phyloP scores from a whole-genome alignment of 2,329 filamentous ascomycete genomes.

The Ciborinia camelliae region DNA sequence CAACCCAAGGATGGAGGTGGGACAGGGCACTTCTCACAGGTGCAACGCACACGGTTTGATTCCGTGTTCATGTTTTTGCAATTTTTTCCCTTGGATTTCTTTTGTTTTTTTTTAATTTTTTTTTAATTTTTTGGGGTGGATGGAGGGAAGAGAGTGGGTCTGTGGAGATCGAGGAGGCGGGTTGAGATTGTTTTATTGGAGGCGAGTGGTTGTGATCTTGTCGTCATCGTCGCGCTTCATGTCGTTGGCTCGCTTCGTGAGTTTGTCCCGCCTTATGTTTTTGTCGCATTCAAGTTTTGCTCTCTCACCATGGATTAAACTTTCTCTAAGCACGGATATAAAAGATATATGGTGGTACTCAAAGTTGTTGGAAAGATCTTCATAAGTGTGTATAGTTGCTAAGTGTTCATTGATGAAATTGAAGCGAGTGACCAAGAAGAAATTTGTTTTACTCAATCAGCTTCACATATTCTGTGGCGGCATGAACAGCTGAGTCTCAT shows the following conservation, averaged over 20 bases:
- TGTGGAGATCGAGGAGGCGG: conserved; percentile 35
- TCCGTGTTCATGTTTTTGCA: too few species aligned
- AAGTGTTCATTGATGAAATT: neutral
- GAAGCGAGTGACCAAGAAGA: neutral
- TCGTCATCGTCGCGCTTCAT: neutral
- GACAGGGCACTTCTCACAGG: neutral
- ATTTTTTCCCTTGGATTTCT: too few species aligned
- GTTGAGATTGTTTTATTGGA: conserved; percentile 31
- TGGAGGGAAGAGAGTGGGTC: conserved; percentile 35
- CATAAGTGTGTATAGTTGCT: too few species aligned
- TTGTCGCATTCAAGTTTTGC: neutral
- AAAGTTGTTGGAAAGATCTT: neutral
- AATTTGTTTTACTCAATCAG: neutral
- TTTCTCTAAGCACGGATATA: neutral
- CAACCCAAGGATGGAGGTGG: neutral
- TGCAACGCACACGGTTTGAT: too few species aligned
- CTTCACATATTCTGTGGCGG: neutral
- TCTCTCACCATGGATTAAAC: neutral
- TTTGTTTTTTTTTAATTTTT: neutral
- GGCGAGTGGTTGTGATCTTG: neutral
- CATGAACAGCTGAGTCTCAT: neutral
- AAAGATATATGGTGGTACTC: rapidly evolving
- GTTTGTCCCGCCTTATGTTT: neutral
- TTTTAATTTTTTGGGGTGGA: neutral
- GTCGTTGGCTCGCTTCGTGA: neutral